These are phyloP conservation scores for Botrytis fabae DNA, from an alignment of 2,329 filamentous ascomycete genomes.

Conservation along the genomic window DNA sequence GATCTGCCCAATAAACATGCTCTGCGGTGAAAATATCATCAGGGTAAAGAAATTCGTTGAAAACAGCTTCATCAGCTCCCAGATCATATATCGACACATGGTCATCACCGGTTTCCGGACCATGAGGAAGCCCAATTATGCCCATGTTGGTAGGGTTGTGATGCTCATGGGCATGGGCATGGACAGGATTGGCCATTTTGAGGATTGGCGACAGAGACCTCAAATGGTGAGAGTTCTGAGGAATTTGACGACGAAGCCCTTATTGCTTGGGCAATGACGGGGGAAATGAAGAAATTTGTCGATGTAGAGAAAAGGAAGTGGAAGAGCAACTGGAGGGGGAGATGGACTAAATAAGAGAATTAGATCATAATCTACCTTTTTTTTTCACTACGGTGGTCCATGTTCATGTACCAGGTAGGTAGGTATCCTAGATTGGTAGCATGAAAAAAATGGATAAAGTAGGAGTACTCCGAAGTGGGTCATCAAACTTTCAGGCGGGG, in stretches of 20 bases:
- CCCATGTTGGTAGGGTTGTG: slow-evolving; percentile 36
- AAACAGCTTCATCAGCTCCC: slow-evolving; percentile 57
- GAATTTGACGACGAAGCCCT: slow-evolving; percentile 8
- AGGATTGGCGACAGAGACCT: background rate
- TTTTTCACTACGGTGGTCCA: background rate
- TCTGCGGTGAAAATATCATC: slow-evolving; percentile 83
- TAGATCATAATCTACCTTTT: background rate
- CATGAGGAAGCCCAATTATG: slow-evolving; percentile 37
- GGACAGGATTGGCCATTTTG: slow-evolving; percentile 33
- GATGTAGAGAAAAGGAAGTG: background rate
- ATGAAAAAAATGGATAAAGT: slow-evolving; percentile 1
- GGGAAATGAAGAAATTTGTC: background rate
- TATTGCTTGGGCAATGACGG: slow-evolving; percentile 15
- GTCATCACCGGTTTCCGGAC: slow-evolving; percentile 40
- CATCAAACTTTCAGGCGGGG: background rate
- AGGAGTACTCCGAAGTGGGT: slow-evolving; percentile 11
- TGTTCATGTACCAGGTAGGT: background rate
- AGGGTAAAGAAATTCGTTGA: slow-evolving; percentile 79
- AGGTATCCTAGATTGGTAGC: background rate
- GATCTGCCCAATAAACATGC: slow-evolving; percentile 90
- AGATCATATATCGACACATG: slow-evolving; percentile 31
- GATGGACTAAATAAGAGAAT: slow-evolving; percentile 10
- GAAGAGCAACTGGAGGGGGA: background rate
- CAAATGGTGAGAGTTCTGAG: background rate
- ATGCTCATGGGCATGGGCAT: slow-evolving; percentile 33